Evolutionary conservation across 106 monocot genomes (phyloP), one percentile per base, ranked within the genome.

Genomic region (Dioscorea zingiberensis): DNA sequence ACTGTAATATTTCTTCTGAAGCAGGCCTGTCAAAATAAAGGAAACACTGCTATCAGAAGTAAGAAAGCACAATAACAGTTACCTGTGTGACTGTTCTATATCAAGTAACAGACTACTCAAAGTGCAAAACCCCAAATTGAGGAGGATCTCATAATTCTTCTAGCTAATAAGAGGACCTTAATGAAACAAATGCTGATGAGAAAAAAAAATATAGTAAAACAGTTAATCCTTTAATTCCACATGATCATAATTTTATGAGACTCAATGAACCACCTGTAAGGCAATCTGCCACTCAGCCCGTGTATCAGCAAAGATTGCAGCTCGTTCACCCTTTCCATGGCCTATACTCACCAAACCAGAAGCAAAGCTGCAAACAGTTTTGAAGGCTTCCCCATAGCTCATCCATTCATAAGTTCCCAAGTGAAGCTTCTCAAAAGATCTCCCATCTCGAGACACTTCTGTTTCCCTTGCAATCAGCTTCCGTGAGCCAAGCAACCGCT

Each of bases 281-380:
- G 93, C 83, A 49, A 99, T 83, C 63, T 78, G 75, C 98, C 98
- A 99, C 65, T 93, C 84, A 24, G 98, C 78, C 48, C 81, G 79
- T 48, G 98, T 93, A 66, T 99, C 98, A 38, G 98, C 84, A 81
- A 99, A 99, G 46, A 99, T 87, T 8, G 93, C 98, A 58, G 82
- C 86, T 57, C 87, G 79, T 38, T 93, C 89, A 15, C 66, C 84
- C 49, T 71, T 87, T n/a, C 29, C 47, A 64, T 93, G 93, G 15
- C 98, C 98, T 23, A 99, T 54, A 22, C 63, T 64, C 61, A 87
- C 75, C 57, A 99, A 65, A 59, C 98, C 98, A 58, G 89, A 93
- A 2, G 89, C 69, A 54, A 99, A 93, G 62, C 61, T 75, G 80
- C 89, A 85, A 47, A 81, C 89, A 70, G 65, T 45, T 19, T 80